phyloP scores from a whole-genome alignment of 768 basidiomycete genomes.

The Candolleomyces eurysporus region DNA sequence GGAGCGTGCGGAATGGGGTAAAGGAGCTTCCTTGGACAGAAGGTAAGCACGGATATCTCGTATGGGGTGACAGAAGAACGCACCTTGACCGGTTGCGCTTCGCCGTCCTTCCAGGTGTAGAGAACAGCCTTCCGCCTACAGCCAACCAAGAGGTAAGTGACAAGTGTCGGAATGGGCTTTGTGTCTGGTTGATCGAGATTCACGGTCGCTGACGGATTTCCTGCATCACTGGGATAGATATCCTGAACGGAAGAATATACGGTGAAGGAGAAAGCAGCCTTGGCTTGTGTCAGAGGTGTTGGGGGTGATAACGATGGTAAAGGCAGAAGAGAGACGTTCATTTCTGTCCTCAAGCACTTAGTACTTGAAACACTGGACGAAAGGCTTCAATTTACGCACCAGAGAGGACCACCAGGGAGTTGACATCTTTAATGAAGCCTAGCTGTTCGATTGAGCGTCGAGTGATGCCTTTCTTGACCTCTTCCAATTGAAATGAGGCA shows the following conservation, averaged over 20 bases:
- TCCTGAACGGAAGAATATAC: slow-evolving; percentile 62
- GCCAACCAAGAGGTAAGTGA: slow-evolving; percentile 82
- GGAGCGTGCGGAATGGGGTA: slow-evolving; percentile 89
- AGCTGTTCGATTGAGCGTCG: slow-evolving; percentile 84
- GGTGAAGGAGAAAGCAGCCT: slow-evolving; percentile 81
- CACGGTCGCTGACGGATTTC: background rate
- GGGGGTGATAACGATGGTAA: slow-evolving; percentile 71
- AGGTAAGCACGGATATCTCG: background rate
- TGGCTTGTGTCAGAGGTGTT: slow-evolving; percentile 71
- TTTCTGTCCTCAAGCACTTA: slow-evolving; percentile 46
- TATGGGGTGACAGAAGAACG: slow-evolving; percentile 13
- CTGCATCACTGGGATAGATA: slow-evolving; percentile 6
- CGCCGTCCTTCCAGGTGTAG: slow-evolving; percentile 85
- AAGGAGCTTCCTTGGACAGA: slow-evolving; percentile 63
- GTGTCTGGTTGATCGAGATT: slow-evolving; percentile 6
- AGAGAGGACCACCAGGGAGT: slow-evolving; percentile 80
- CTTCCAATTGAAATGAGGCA: slow-evolving; percentile 41
- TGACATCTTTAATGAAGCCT: slow-evolving; percentile 80
- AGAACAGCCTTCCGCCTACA: slow-evolving; percentile 83
- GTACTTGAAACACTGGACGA: background rate
- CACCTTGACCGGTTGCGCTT: slow-evolving; percentile 71
- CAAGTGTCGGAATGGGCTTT: slow-evolving; percentile 57
- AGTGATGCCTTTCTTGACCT: slow-evolving; percentile 64
- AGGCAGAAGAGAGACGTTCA: slow-evolving; percentile 69
- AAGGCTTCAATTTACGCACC: slow-evolving; percentile 45